Evolutionary conservation across 1,284 basidiomycete species (phyloP).

Genomic region (Cryptococcus floricola): DNA sequence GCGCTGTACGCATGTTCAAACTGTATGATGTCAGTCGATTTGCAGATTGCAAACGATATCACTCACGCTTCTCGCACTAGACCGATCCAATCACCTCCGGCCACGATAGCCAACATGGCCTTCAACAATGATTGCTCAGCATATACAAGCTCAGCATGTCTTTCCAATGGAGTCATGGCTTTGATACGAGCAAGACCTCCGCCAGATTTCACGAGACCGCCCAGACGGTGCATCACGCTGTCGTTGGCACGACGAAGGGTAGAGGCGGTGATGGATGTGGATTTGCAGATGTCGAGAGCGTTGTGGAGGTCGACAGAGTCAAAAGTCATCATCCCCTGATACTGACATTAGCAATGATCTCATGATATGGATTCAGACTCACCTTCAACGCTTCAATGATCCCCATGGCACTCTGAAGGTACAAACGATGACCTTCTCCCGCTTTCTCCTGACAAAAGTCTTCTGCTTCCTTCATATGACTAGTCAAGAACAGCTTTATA

Average conservation of each 20-base stretch:
- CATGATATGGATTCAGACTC: background rate
- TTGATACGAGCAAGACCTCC: constrained; percentile 62
- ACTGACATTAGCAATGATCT: background rate
- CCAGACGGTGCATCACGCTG: constrained; percentile 42
- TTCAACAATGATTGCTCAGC: constrained; percentile 65
- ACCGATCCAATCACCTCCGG: constrained; percentile 80
- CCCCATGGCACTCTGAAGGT: constrained; percentile 78
- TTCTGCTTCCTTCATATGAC: constrained; percentile 86
- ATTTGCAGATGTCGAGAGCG: constrained; percentile 54
- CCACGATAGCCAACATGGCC: constrained; percentile 52
- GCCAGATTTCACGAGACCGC: constrained; percentile 44
- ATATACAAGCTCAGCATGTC: constrained; percentile 89
- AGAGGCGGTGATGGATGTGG: constrained; percentile 48
- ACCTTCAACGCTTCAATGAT: constrained; percentile 64
- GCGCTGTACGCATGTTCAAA: constrained; percentile 82
- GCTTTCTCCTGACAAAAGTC: constrained; percentile 63
- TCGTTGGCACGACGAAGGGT: constrained; percentile 53
- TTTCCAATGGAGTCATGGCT: constrained; percentile 77
- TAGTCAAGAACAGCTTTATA: constrained; percentile 64
- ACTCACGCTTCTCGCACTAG: constrained; percentile 89
- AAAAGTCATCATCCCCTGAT: constrained; percentile 56
- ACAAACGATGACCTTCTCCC: constrained; percentile 69
- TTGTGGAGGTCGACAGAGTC: constrained; percentile 54
- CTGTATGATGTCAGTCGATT: constrained; percentile 48
- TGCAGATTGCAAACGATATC: constrained; percentile 14